A percentile compares a stretch with the other conserved stretches of the same genome.
phyloP scores from a whole-genome alignment of 2,329 filamentous ascomycete species.

The Colletotrichum filicis region DNA sequence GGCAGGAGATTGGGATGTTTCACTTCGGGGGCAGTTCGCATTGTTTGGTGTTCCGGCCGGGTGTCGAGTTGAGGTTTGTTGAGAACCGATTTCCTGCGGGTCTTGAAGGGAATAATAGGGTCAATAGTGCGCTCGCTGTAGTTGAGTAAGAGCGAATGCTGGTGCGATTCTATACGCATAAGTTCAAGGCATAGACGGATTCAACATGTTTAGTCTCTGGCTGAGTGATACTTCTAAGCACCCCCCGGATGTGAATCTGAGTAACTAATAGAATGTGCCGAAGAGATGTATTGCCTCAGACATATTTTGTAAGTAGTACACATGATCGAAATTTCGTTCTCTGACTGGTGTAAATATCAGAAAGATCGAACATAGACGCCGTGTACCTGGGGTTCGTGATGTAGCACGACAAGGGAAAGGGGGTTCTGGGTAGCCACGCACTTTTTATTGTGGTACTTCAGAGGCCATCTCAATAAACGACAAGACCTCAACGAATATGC shows the following conservation, averaged over 20 bases:
- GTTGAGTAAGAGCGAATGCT: background rate
- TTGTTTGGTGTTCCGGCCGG: conserved; percentile 73
- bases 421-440: background rate
- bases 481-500: too few relatives aligned
- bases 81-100: background rate
- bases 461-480: background rate
- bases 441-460: background rate
- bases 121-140: conserved; percentile 12
- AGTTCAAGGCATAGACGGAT: rapidly evolving
- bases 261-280: too few relatives aligned
- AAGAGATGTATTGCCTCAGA: too few relatives aligned
- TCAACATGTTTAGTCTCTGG: too few relatives aligned
- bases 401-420: background rate
- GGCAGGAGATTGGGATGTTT: conserved; percentile 81
- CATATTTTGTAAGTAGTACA: too few relatives aligned
- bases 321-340: too few relatives aligned
- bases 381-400: background rate
- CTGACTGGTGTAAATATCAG: rapidly evolving
- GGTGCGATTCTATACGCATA: rapidly evolving
- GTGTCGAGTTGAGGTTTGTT: conserved; percentile 54
- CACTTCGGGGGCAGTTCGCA: conserved; percentile 82
- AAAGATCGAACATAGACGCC: too few relatives aligned
- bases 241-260: rapidly evolving
- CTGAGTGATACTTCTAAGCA: too few relatives aligned
- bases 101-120: background rate